Evolutionary conservation across 768 basidiomycete species (phyloP), one percentile per base, ranked within the genome.

Genomic region (Chlorophyllum brunneum): DNA sequence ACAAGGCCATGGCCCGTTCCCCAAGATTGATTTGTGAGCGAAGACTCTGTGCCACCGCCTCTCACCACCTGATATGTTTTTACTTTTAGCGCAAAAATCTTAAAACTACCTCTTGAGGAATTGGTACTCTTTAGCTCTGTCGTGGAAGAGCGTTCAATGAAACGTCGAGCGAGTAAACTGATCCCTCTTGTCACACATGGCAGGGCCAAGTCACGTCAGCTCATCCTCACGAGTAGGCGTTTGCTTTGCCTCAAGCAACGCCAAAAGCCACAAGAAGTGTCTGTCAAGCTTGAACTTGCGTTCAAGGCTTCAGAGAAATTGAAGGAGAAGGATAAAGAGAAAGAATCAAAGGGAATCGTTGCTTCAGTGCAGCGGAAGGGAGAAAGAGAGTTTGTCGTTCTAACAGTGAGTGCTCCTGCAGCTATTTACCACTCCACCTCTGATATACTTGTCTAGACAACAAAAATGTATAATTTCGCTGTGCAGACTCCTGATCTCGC

Each of bases 321-420:
- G 33, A 72, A 68, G 51, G 67, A 70, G 36, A 74, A 71, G 51
- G 74, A 76, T 4, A 73, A 69, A 41, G 74, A 73, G 45, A 80
- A 75, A 60, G 79, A 80, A 42, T 62, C 69, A 13, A 72, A 74
- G 31, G 67, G 65, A 36, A 64, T 73, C 36, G 65, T 85, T 8
- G 67, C 70, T 3, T 70, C 73, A 20, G 77, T 79, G 0, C 79
- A 78, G 49, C 65, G 71, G 23, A 82, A 81, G 59, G 70, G 79
- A 41, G 81, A 80, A 48, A 68, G 78, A 31, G 80, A 82, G 61
- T 83, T 86, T 61, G 75, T 79, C 13, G 72, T 86, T 30, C 65
- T 83, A 58, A 82, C 83, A 36, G 84, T 86, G 55, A 61, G 81
- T 18, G 23, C 15, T 41, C 41, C 8, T 15, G 5, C 15, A 1